These are phyloP conservation scores for Grigorovia jiainica DNA, from an alignment of 805 yeast species.

Conservation along the genomic window DNA sequence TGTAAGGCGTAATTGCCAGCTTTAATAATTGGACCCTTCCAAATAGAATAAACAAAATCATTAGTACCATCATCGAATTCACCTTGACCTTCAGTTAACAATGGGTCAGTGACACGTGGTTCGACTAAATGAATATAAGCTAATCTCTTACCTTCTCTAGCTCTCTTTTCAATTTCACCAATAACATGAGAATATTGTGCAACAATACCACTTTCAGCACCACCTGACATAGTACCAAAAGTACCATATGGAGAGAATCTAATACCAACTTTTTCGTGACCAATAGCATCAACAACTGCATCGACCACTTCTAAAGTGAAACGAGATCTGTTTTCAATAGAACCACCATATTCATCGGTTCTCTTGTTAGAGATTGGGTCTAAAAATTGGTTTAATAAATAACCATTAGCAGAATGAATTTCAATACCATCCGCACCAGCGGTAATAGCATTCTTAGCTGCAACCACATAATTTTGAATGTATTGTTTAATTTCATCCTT, in stretches of 20 bases:
- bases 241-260: conserved; percentile 40
- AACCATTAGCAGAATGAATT: conserved; percentile 64
- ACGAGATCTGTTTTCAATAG: conserved; percentile 39
- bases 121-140: conserved; percentile 38
- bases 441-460: conserved; percentile 33
- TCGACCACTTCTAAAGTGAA: conserved; percentile 41
- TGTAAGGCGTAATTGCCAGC: conserved; percentile 30
- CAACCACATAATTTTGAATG: conserved; percentile 33
- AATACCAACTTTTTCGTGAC: no score
- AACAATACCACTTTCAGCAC: conserved; percentile 25
- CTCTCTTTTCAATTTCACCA: conserved; percentile 33
- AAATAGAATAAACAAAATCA: conserved; percentile 32
- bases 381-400: conserved; percentile 46
- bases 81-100: conserved; percentile 20
- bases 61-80: conserved; percentile 26
- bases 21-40: conserved; percentile 37
- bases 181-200: conserved; percentile 36
- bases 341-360: no score
- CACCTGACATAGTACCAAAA: conserved; percentile 34
- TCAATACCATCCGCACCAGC: conserved; percentile 53
- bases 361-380: conserved; percentile 36
- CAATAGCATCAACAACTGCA: conserved; percentile 40
- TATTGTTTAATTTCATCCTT: no score
- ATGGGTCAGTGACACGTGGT: conserved; percentile 32
- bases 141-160: conserved; percentile 29